A percentile compares a stretch with the other conserved stretches of the same genome.
These are phyloP conservation scores for Ichthyophthirius multifiliis DNA, from an alignment of 169 alveolate species.

Conservation along the genomic window DNA sequence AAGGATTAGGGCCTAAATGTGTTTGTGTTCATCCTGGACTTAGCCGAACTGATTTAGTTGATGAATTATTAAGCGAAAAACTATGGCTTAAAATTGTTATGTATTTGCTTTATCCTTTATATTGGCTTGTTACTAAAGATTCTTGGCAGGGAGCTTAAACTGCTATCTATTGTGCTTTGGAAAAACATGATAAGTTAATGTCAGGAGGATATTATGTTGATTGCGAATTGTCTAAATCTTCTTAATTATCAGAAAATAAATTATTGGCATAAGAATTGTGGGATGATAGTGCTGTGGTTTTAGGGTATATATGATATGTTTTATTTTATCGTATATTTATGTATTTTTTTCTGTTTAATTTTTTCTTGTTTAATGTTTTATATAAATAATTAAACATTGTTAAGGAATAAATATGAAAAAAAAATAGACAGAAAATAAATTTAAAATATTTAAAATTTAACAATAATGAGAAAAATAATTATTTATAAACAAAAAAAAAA, in stretches of 20 bases:
- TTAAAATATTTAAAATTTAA: too few species aligned
- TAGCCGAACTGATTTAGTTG: constrained; percentile 7
- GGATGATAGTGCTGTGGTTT: neutral
- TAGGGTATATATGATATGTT: constrained; percentile 5
- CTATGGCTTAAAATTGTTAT: neutral
- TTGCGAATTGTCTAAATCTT: neutral
- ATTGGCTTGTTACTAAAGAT: constrained; percentile 17
- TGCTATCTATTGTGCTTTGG: constrained; percentile 17
- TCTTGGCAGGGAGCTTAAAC: constrained; percentile 30
- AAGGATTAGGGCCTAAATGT: neutral
- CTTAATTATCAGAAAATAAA: neutral
- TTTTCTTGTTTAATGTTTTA: too few species aligned
- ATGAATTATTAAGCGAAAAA: neutral
- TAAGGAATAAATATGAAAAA: too few species aligned
- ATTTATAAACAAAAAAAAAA: too few species aligned
- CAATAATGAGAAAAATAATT: too few species aligned
- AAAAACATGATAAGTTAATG: constrained; percentile 5
- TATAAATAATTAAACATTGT: too few species aligned
- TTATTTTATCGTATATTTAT: too few species aligned
- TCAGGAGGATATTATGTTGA: constrained; percentile 31
- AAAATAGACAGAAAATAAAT: too few species aligned
- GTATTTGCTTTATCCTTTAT: neutral
- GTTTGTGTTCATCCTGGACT: constrained; percentile 34
- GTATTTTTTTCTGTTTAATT: too few species aligned
- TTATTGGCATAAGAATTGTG: neutral